Conservation (phyloP, 129 eudicot genomes). For the Artemisia annua region DNA sequence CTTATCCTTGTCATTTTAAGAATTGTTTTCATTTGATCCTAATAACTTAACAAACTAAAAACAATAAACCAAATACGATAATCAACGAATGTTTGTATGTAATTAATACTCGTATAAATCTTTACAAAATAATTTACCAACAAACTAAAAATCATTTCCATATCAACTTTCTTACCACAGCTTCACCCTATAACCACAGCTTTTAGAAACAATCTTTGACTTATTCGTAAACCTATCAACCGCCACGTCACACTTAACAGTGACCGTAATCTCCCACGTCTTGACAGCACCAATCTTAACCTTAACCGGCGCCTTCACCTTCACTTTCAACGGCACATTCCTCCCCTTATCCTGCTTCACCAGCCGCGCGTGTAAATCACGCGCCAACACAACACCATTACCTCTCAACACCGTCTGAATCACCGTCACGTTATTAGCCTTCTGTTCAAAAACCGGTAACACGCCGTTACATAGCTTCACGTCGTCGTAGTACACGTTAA, state of each 20-base stretch:
- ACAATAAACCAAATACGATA: too few species aligned
- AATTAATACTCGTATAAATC: too few species aligned
- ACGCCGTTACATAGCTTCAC: slow-evolving; percentile 48
- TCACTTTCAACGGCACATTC: slow-evolving; percentile 58
- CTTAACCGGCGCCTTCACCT: slow-evolving; percentile 54
- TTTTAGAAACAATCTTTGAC: slow-evolving; percentile 48
- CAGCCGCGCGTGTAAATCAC: slow-evolving; percentile 45
- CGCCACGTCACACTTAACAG: slow-evolving; percentile 61
- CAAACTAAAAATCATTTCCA: too few species aligned
- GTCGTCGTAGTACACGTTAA: slow-evolving; percentile 57
- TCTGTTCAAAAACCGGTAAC: slow-evolving; percentile 46
- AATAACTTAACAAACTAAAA: too few species aligned
- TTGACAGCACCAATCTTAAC: slow-evolving; percentile 65
- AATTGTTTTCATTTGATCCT: too few species aligned
- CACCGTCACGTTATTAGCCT: slow-evolving; percentile 62
- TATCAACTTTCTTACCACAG: slow-evolving; percentile 73
- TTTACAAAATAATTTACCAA: too few species aligned
- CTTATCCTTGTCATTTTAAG: too few species aligned
- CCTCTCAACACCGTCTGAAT: slow-evolving; percentile 57
- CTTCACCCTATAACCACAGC: slow-evolving; percentile 54
- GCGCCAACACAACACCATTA: slow-evolving; percentile 42
- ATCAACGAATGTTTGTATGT: too few species aligned
- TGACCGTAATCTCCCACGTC: slow-evolving; percentile 69
- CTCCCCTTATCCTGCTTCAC: slow-evolving; percentile 35
- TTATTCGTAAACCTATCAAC: slow-evolving; percentile 48